A percentile compares a stretch with the other conserved stretches of the same genome.
Evolutionary conservation across 768 basidiomycete species (phyloP).

Genomic region (Fomitopsis serialis): DNA sequence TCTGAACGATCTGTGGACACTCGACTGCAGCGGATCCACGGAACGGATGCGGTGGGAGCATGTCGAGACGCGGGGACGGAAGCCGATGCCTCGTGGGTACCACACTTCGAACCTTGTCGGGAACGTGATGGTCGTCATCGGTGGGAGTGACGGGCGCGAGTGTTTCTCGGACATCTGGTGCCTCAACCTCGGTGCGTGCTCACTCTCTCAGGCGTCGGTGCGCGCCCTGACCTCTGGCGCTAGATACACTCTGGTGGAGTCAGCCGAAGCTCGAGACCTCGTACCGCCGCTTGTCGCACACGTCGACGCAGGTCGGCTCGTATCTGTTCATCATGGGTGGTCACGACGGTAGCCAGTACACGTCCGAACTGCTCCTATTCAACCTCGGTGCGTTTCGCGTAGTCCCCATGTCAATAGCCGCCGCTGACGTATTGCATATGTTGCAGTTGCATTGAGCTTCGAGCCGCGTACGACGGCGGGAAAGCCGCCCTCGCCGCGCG

Average conservation of each 20-base stretch:
- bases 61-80: slow-evolving; percentile 47
- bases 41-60: slow-evolving; percentile 53
- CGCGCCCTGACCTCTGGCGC: slow-evolving; percentile 20
- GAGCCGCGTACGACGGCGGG: slow-evolving; percentile 70
- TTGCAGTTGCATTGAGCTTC: slow-evolving; percentile 78
- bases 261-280: slow-evolving; percentile 35
- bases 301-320: slow-evolving; percentile 85
- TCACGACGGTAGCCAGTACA: slow-evolving; percentile 76
- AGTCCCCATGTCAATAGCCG: background rate
- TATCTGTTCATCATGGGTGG: slow-evolving; percentile 89
- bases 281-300: slow-evolving; percentile 74
- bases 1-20: slow-evolving; percentile 84
- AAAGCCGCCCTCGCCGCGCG: slow-evolving; percentile 64
- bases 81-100: slow-evolving; percentile 71
- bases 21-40: slow-evolving; percentile 51
- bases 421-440: background rate
- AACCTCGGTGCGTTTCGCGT: slow-evolving; percentile 68
- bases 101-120: slow-evolving; percentile 87
- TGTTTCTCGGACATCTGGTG: slow-evolving; percentile 88
- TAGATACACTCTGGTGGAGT: slow-evolving; percentile 31
- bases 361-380: slow-evolving; percentile 70
- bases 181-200: slow-evolving; percentile 63
- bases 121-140: slow-evolving; percentile 81
- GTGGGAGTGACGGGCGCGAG: slow-evolving; percentile 87
- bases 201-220: background rate